A percentile compares a stretch with the other conserved stretches of the same genome.
These are phyloP conservation scores for Cryptosporidium parvum DNA, from an alignment of 169 alveolate species.

Conservation along the genomic window DNA sequence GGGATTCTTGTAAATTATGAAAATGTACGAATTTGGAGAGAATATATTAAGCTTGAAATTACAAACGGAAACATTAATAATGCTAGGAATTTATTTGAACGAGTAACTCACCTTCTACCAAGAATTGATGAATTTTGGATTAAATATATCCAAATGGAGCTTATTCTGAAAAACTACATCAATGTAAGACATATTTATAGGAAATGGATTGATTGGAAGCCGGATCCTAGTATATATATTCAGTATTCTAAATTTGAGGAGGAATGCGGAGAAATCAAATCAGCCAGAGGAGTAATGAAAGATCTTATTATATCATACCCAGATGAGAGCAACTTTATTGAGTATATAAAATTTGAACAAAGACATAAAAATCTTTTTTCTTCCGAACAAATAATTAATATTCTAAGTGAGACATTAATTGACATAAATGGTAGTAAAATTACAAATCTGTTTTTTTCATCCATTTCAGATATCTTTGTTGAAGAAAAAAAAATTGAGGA, in stretches of 20 bases:
- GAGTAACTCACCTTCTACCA: slow-evolving; percentile 96
- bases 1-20: slow-evolving; percentile 96
- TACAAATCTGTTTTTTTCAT: slow-evolving; percentile 2
- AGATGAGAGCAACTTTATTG: slow-evolving; percentile 89
- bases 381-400: neutral
- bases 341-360: slow-evolving; percentile 96
- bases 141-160: slow-evolving; percentile 99
- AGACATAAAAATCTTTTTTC: slow-evolving; percentile 83
- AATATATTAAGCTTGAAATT: slow-evolving; percentile 98
- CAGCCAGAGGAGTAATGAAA: slow-evolving; percentile 91
- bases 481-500: slow-evolving; percentile 24
- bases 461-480: slow-evolving; percentile 11
- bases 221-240: slow-evolving; percentile 96
- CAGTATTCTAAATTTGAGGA: slow-evolving; percentile 96
- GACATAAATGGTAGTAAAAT: neutral
- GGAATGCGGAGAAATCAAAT: slow-evolving; percentile 95
- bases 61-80: slow-evolving; percentile 94
- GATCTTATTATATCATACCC: slow-evolving; percentile 83
- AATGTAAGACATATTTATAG: slow-evolving; percentile 94
- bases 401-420: neutral
- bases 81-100: slow-evolving; percentile 97
- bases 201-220: slow-evolving; percentile 98
- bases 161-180: slow-evolving; percentile 94
- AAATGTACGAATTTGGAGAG: slow-evolving; percentile 94
- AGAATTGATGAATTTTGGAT: slow-evolving; percentile 98